Evolutionary conservation across 768 basidiomycete species (phyloP).

Genomic region (Atractiella rhizophila): DNA sequence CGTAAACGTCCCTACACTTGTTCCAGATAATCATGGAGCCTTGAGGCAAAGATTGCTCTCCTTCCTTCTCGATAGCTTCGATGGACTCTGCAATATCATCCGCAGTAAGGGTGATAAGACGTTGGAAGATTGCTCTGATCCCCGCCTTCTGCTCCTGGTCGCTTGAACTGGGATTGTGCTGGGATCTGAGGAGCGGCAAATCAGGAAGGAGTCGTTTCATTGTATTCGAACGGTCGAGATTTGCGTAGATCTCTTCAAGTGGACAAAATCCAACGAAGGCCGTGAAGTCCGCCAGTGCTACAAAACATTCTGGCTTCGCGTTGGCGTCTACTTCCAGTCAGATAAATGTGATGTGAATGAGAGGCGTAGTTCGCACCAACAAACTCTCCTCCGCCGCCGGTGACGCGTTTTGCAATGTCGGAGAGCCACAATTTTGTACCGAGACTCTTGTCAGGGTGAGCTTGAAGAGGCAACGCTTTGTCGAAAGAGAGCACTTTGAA

Average conservation of each 20-base stretch:
- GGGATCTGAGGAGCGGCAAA: background rate
- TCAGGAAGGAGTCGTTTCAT: too few species aligned
- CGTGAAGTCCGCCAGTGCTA: background rate
- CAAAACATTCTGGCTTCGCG: conserved; percentile 13
- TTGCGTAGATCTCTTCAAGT: conserved; percentile 1
- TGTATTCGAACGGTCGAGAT: background rate
- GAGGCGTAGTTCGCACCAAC: background rate
- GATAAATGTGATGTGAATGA: background rate
- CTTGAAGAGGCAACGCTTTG: conserved; percentile 14
- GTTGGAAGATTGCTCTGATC: conserved; percentile 9
- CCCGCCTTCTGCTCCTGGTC: conserved; percentile 1
- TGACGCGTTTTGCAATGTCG: conserved; percentile 5
- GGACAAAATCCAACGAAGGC: conserved; percentile 15
- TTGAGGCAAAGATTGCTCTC: conserved; percentile 8
- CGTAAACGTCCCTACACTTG: conserved; percentile 7
- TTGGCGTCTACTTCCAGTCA: conserved; percentile 9
- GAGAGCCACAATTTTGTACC: conserved; percentile 6
- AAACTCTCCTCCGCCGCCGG: conserved; percentile 10
- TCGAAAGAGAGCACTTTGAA: conserved; percentile 15
- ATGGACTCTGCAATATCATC: conserved; percentile 4
- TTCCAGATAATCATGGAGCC: conserved; percentile 6
- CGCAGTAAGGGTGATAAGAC: conserved; percentile 4
- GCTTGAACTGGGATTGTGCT: background rate
- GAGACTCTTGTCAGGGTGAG: conserved; percentile 4
- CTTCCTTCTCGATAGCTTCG: background rate